Conservation (phyloP, 495 filamentous ascomycete species). For the Aspergillus egyptiacus region DNA sequence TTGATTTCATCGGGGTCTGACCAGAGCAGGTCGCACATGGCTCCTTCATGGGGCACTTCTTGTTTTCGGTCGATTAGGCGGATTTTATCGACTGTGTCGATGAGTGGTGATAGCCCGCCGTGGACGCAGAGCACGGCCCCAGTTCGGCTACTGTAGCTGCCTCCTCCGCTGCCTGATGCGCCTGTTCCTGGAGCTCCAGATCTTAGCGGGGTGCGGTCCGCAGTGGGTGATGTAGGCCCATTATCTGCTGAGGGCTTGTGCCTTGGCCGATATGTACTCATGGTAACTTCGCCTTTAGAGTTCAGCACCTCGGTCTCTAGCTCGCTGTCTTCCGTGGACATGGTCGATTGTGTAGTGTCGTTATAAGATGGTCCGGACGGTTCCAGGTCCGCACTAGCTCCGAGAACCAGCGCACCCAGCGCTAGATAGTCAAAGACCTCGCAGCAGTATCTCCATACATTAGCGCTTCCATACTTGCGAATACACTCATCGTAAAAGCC, state of each 20-base stretch:
- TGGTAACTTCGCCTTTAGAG: conserved; percentile 69
- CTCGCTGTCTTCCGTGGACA: conserved; percentile 55
- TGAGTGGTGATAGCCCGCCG: conserved; percentile 82
- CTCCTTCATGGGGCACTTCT: conserved; percentile 96
- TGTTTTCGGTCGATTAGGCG: conserved; percentile 92
- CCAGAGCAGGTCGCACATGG: conserved; percentile 98
- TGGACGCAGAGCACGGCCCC: conserved; percentile 94
- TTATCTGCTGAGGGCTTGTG: conserved; percentile 29
- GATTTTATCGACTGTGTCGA: conserved; percentile 95
- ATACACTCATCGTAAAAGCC: conserved; percentile 99
- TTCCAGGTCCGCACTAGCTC: conserved; percentile 69
- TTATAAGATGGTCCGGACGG: conserved; percentile 39
- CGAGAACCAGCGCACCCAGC: conserved; percentile 87
- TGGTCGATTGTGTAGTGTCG: conserved; percentile 40
- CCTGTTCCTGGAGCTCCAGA: conserved; percentile 74
- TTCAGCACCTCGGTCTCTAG: conserved; percentile 90
- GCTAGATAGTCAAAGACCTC: conserved; percentile 98
- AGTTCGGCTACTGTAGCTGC: conserved; percentile 54
- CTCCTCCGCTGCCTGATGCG: conserved; percentile 60
- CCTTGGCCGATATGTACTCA: conserved; percentile 55
- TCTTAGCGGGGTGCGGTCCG: conserved; percentile 33
- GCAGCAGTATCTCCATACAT: conserved; percentile 98
- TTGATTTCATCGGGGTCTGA: conserved; percentile 98
- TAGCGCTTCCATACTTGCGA: conserved; percentile 94
- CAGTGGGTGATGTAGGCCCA: conserved; percentile 40